These are phyloP conservation scores for Phytophthora macrochlamydospora DNA, from an alignment of 352 stramenopile genomes.

Conservation along the genomic window DNA sequence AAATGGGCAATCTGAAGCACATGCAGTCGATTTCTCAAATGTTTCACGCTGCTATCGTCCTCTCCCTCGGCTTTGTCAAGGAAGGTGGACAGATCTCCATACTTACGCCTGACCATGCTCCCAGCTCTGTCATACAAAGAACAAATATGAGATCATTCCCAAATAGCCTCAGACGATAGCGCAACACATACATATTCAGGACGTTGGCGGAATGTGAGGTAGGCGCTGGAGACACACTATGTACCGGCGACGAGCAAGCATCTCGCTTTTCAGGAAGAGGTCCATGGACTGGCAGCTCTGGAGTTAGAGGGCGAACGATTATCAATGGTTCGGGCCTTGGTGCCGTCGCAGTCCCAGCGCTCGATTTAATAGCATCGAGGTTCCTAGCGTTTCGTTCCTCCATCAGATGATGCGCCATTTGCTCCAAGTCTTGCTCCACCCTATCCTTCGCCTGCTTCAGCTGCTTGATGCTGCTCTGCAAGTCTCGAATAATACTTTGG, in stretches of 20 bases:
- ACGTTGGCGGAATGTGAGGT: background rate
- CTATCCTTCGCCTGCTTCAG: constrained; percentile 79
- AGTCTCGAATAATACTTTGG: constrained; percentile 74
- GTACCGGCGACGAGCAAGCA: constrained; percentile 66
- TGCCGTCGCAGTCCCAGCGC: constrained; percentile 9
- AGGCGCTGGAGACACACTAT: constrained; percentile 14
- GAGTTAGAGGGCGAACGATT: constrained; percentile 14
- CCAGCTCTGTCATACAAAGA: constrained; percentile 25
- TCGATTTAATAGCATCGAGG: constrained; percentile 33
- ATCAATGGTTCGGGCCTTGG: constrained; percentile 19
- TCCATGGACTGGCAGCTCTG: constrained; percentile 7
- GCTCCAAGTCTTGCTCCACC: constrained; percentile 65
- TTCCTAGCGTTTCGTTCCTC: constrained; percentile 67
- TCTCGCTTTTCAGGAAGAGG: constrained; percentile 52
- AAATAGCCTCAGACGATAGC: too few relatives aligned
- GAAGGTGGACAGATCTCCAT: constrained; percentile 35
- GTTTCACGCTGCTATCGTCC: constrained; percentile 49
- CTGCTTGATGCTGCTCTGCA: constrained; percentile 85
- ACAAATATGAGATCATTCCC: background rate
- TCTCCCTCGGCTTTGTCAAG: constrained; percentile 20
- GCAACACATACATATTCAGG: constrained; percentile 19
- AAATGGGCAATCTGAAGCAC: constrained; percentile 91
- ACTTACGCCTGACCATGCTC: constrained; percentile 39
- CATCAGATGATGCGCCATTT: constrained; percentile 64
- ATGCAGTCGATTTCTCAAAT: constrained; percentile 82